phyloP scores from a whole-genome alignment of 108 stramenopile genomes.

The Seminavis robusta region DNA sequence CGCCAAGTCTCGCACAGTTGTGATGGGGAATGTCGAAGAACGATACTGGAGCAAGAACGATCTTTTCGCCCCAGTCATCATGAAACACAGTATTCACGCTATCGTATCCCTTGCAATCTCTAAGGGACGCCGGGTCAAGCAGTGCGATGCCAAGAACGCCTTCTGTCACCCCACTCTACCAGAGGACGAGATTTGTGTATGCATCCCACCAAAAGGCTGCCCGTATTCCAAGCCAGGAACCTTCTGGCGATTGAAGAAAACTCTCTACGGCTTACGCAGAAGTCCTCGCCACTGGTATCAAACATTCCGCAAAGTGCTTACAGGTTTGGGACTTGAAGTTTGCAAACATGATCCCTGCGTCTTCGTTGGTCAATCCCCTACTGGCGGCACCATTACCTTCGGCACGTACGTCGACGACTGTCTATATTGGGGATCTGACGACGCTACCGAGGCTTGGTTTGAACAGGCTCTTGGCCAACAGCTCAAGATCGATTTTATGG shows the following conservation, averaged over 20 bases:
- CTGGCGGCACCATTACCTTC: not conserved
- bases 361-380: not conserved
- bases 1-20: conserved; percentile 19
- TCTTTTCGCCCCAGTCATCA: conserved; percentile 14
- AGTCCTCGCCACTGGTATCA: conserved; percentile 25
- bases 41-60: conserved; percentile 9
- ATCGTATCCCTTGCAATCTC: conserved; percentile 10
- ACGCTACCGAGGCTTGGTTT: not conserved
- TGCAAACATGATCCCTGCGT: conserved; percentile 14
- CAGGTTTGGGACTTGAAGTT: conserved; percentile 4
- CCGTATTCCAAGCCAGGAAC: too few relatives aligned
- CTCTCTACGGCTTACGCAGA: conserved; percentile 13
- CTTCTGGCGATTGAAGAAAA: conserved; percentile 23
- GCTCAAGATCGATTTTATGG: conserved; percentile 1
- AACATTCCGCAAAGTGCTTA: conserved; percentile 4
- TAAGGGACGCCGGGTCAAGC: not conserved
- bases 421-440: not conserved
- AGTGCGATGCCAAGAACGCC: conserved; percentile 33
- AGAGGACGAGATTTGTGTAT: not conserved
- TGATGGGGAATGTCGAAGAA: conserved; percentile 18
- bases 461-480: not conserved
- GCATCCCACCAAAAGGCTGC: conserved; percentile 13
- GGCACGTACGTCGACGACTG: not conserved
- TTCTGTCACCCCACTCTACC: conserved; percentile 21
- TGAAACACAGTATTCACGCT: not conserved